Conservation (phyloP, 768 basidiomycete species). For the Tricholoma terreum region DNA sequence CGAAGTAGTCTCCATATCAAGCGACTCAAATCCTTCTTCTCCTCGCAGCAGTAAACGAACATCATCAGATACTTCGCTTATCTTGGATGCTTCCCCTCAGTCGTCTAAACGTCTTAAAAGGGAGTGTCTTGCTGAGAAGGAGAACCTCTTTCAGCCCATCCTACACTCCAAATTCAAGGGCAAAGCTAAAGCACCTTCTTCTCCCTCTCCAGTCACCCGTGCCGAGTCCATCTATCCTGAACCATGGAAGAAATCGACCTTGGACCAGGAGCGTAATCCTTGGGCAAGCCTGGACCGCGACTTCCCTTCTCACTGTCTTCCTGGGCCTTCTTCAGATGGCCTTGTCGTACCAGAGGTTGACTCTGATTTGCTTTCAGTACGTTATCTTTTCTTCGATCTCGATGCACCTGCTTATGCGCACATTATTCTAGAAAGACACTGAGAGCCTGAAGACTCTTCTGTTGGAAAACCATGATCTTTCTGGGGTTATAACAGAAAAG, state of each 20-base stretch:
- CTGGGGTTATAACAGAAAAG: conserved; percentile 17
- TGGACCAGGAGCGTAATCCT: conserved; percentile 21
- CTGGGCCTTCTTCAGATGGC: not conserved
- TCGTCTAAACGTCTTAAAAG: conserved; percentile 32
- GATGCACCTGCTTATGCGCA: not conserved
- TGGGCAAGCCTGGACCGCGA: conserved; percentile 24
- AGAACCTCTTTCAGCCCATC: conserved; percentile 25
- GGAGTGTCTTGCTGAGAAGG: conserved; percentile 28
- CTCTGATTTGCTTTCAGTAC: conserved; percentile 27
- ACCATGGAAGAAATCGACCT: conserved; percentile 20
- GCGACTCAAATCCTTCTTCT: conserved; percentile 33
- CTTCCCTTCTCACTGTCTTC: conserved; percentile 15
- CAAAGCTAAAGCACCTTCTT: conserved; percentile 17
- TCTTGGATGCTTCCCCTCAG: conserved; percentile 27
- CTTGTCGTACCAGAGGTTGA: conserved; percentile 12
- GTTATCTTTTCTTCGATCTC: not conserved
- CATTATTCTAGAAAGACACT: conserved; percentile 25
- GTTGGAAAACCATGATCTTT: conserved; percentile 25
- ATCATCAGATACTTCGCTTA: conserved; percentile 37
- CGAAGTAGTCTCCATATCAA: conserved; percentile 35
- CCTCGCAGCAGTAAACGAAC: conserved; percentile 34
- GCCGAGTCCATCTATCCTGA: conserved; percentile 15
- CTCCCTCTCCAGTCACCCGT: not conserved
- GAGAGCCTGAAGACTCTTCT: conserved; percentile 27
- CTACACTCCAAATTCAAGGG: conserved; percentile 1